Percentiles rank a stretch among this genome's conserved stretches.
phyloP scores from a whole-genome alignment of 208 protist genomes.

The Acanthamoeba castellanii region DNA sequence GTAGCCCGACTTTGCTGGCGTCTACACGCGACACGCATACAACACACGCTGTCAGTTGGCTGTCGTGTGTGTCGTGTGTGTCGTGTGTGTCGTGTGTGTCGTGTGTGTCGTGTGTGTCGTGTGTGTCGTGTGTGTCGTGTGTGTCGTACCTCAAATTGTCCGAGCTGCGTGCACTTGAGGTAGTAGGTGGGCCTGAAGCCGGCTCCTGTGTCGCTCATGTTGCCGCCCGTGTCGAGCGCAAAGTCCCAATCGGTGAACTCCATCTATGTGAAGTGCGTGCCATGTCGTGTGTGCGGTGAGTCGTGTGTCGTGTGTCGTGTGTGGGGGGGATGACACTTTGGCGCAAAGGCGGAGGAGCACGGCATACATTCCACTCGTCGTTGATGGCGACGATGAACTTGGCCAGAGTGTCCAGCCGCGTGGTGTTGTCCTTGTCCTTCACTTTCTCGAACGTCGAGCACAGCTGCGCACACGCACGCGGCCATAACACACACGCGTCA shows the following conservation, averaged over 20 bases:
- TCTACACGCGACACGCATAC: neutral
- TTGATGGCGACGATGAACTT: neutral
- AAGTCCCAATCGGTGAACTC: conserved; percentile 13
- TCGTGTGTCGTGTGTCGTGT: no score
- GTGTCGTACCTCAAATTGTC: conserved; percentile 55
- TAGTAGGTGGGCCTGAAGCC: conserved; percentile 72
- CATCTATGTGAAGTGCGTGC: no score
- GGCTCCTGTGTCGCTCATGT: neutral
- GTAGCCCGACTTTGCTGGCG: neutral
- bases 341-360: neutral
- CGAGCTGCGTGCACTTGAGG: conserved; percentile 69
- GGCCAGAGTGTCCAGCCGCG: neutral
- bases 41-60: no score
- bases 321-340: no score
- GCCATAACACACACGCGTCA: no score
- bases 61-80: no score
- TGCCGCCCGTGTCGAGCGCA: conserved; percentile 27
- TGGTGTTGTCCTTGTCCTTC: conserved; percentile 56
- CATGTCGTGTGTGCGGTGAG: no score
- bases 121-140: no score
- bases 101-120: no score
- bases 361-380: no score
- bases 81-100: no score
- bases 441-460: neutral
- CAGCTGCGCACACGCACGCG: no score